Evolutionary conservation across 257 asterid genomes (phyloP).

Genomic region (Pogostemon cablin): DNA sequence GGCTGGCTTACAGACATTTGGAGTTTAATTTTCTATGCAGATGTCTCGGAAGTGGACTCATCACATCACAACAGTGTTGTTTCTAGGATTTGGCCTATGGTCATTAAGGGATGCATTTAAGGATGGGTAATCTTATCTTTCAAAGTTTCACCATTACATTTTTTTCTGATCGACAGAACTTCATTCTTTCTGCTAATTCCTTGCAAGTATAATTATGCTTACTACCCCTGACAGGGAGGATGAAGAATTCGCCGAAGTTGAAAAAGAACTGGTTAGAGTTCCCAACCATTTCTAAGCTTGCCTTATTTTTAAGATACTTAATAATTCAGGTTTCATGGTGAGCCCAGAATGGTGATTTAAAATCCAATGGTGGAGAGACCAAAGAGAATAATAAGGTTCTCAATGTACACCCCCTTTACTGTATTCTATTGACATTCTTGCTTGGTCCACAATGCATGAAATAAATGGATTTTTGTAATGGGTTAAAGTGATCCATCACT

Average conservation of each 20-base stretch:
- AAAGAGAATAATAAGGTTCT: slow-evolving; percentile 55
- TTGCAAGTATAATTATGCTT: slow-evolving; percentile 26
- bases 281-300: slow-evolving; percentile 19
- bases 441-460: neutral
- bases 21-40: slow-evolving; percentile 44
- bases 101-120: slow-evolving; percentile 88
- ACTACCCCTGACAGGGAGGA: slow-evolving; percentile 53
- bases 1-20: slow-evolving; percentile 2
- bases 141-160: neutral
- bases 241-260: slow-evolving; percentile 83
- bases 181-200: slow-evolving; percentile 17
- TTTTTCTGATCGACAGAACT: neutral
- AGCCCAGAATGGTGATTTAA: slow-evolving; percentile 67
- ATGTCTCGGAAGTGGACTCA: slow-evolving; percentile 86
- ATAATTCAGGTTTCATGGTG: slow-evolving; percentile 34
- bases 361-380: slow-evolving; percentile 55
- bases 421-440: neutral
- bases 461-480: slow-evolving; percentile 4
- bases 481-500: neutral
- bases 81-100: slow-evolving; percentile 88
- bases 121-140: slow-evolving; percentile 56
- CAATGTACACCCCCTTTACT: neutral
- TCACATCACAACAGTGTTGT: slow-evolving; percentile 74
- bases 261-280: slow-evolving; percentile 75
- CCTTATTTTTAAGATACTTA: slow-evolving; percentile 21